Conservation (phyloP, 192 early-diverging fungal species). For the Linnemannia elongata region DNA sequence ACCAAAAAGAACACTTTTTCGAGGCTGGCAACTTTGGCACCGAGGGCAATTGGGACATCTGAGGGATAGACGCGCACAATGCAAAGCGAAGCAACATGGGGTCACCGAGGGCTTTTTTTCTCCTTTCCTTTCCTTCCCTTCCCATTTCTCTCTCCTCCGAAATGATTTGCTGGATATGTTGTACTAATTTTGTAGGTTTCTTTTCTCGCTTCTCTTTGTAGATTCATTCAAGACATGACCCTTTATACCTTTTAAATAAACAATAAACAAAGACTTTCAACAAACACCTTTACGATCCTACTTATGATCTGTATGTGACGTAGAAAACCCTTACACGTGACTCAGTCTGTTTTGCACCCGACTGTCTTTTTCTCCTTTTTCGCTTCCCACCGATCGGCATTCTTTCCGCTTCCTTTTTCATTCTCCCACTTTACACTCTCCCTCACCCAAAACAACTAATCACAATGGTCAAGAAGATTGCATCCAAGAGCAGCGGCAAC, state of each 20-base stretch:
- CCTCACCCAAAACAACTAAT: conserved; percentile 1
- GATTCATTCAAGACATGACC: neutral
- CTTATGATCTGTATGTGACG: too few species aligned
- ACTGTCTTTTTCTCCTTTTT: conserved; percentile 9
- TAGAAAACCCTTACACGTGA: neutral
- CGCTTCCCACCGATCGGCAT: neutral
- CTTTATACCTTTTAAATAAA: neutral
- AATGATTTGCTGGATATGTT: neutral
- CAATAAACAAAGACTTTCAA: neutral
- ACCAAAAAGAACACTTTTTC: neutral
- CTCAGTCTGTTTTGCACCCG: neutral
- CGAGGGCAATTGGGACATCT: neutral
- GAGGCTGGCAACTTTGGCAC: neutral
- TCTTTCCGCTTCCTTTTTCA: neutral
- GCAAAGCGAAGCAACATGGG: neutral
- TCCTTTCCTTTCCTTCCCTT: neutral
- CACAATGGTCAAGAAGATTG: conserved; percentile 59
- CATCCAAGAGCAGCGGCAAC: conserved; percentile 57
- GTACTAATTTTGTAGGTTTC: conserved; percentile 1
- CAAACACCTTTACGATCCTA: neutral
- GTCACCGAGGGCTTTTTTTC: neutral
- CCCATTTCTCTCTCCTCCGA: neutral
- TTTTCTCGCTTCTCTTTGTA: conserved; percentile 2
- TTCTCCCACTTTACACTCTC: neutral
- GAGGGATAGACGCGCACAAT: neutral